Evolutionary conservation across 2,329 filamentous ascomycete genomes (phyloP), one percentile per base, ranked within the genome.

Genomic region (Raffaelea arxii): DNA sequence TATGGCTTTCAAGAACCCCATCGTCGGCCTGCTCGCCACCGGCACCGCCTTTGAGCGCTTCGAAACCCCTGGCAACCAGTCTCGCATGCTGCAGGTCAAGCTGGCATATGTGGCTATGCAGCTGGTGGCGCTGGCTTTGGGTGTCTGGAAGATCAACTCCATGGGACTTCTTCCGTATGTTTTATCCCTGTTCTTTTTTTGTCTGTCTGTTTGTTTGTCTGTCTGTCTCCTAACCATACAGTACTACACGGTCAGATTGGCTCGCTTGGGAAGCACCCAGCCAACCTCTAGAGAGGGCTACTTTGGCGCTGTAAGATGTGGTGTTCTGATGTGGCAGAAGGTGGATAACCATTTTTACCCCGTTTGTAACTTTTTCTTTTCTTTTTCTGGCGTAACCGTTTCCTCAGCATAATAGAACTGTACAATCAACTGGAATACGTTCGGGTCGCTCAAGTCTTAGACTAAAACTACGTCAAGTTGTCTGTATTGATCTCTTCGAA

Each of bases 1-100:
- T 59, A 97, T 96, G 85, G 82, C 94, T 40, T 98, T 98, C 76
- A 97, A 97, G 74, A 94, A 86, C 55, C 92, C 92, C 10, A 76
- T 98, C 50, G 79, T 87, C 65, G 92, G 90, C 27, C 70, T 97
- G 40, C 67, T 94, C 50, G 79, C 72, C 55, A 91, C 91, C 41
- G 89, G 92, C 61, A 78, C 82, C 59, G 86, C 86, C n/a, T 97
- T 98, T 64, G 80, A 87, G 60, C 83, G 84, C 51, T 94, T 94
- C 65, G 88, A 96, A 64, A 90, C 86, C 19, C 82, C 88, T 45
- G 80, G 77, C 27, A 95, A 86, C 55, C 78, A 75, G 53, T 70
- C 67, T 35, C 78, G 87, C 61, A 75, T 97, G 56, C 63, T 94
- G 48, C 77, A 82, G 56, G 89, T 92, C 46, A 98, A 98, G 74